Percentiles rank a stretch among this genome's conserved stretches.
phyloP scores from a whole-genome alignment of 1,284 basidiomycete species.

The Cystobasidiaceae sp. region DNA sequence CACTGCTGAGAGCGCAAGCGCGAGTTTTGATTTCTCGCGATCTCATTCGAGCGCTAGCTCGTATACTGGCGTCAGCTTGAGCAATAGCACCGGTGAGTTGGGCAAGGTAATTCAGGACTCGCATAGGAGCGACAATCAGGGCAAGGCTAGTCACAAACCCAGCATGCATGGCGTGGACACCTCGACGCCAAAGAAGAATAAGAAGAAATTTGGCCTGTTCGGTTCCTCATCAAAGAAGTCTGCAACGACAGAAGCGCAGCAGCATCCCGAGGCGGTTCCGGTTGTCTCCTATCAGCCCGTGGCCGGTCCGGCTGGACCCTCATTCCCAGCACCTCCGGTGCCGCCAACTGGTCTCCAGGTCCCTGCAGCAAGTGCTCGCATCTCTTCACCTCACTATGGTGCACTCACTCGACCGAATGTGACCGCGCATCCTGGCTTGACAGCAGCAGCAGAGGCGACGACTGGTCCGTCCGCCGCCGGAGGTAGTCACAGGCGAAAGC shows the following conservation, averaged over 20 bases:
- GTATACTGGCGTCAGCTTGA: not conserved
- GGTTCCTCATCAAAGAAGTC: not conserved
- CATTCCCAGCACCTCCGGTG: not conserved
- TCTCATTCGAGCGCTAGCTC: slow-evolving; percentile 9
- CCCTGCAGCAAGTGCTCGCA: not conserved
- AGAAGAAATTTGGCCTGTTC: not conserved
- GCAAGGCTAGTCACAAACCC: too few relatives aligned
- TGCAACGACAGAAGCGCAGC: not conserved
- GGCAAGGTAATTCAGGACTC: not conserved
- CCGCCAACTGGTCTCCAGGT: not conserved
- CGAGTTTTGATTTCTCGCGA: not conserved
- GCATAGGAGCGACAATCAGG: not conserved
- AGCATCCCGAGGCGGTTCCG: not conserved
- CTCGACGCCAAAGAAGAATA: not conserved
- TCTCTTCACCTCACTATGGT: not conserved
- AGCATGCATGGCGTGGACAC: too few relatives aligned
- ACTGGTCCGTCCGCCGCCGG: not conserved
- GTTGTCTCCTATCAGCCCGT: not conserved
- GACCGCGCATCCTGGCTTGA: not conserved
- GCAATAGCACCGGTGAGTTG: not conserved
- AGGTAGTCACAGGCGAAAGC: slow-evolving; percentile 13
- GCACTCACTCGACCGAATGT: not conserved
- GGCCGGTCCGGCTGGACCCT: not conserved
- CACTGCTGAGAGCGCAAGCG: not conserved
- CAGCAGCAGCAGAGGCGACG: not conserved